Percentiles rank a stretch among this genome's conserved stretches.
Evolutionary conservation across 2,329 filamentous ascomycete genomes (phyloP).

Genomic region (Penicillium sp.): DNA sequence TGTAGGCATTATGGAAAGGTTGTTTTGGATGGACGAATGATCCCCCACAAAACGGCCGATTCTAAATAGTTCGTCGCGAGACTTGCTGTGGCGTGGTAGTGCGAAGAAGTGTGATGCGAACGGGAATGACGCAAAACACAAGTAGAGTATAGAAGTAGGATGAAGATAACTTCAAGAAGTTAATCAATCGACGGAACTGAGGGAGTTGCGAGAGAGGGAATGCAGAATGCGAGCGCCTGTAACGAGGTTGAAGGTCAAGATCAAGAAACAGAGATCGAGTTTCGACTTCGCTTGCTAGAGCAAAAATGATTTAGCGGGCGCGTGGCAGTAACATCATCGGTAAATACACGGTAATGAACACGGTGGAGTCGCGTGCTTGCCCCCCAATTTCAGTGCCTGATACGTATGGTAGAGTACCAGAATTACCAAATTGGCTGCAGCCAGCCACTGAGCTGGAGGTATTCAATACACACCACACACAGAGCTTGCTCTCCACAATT

Average conservation of each 20-base stretch:
- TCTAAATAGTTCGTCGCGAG: slow-evolving; percentile 24
- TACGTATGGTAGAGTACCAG: slow-evolving; percentile 8
- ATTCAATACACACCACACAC: slow-evolving; percentile 18
- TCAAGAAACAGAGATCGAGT: slow-evolving; percentile 31
- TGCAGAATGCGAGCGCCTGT: slow-evolving; percentile 31
- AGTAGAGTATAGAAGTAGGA: slow-evolving; percentile 7
- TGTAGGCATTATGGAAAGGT: slow-evolving; percentile 60
- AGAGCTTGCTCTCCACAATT: neutral
- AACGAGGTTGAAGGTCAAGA: slow-evolving; percentile 29
- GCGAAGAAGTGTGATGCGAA: slow-evolving; percentile 25
- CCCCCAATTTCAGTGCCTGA: neutral
- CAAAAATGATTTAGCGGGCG: slow-evolving; percentile 32
- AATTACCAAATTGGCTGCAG: slow-evolving; percentile 9
- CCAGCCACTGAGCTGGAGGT: slow-evolving; percentile 7
- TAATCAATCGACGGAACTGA: slow-evolving; percentile 21
- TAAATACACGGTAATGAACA: slow-evolving; percentile 21
- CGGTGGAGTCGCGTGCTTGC: slow-evolving; percentile 14
- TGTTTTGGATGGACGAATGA: slow-evolving; percentile 22
- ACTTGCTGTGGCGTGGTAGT: slow-evolving; percentile 21
- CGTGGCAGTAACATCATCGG: slow-evolving; percentile 29
- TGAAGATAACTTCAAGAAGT: slow-evolving; percentile 18
- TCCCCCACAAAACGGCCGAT: slow-evolving; percentile 25
- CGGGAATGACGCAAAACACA: slow-evolving; percentile 25
- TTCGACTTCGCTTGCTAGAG: slow-evolving; percentile 29
- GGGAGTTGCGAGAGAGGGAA: slow-evolving; percentile 18